These are phyloP conservation scores for Boletus pseudopeckii DNA, from an alignment of 768 basidiomycete species.

Conservation along the genomic window DNA sequence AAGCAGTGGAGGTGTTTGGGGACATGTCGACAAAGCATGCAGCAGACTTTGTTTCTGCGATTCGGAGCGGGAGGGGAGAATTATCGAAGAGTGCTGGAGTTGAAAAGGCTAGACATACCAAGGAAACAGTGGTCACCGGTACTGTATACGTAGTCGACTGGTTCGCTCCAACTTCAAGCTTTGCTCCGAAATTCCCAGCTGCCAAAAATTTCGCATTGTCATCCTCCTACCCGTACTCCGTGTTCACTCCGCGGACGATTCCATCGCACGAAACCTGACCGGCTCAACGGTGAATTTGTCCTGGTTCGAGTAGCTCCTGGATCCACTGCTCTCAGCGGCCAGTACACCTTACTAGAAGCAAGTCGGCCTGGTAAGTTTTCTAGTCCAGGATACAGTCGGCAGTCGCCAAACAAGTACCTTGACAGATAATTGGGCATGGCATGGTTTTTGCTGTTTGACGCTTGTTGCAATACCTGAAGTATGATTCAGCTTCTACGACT, in stretches of 20 bases:
- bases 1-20: constrained; percentile 49
- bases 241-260: background rate
- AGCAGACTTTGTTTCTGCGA: constrained; percentile 54
- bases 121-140: too few relatives aligned
- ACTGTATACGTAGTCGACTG: too few relatives aligned
- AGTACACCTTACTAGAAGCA: background rate
- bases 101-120: constrained; percentile 20
- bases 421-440: background rate
- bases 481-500: background rate
- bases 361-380: background rate
- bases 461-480: background rate
- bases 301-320: background rate
- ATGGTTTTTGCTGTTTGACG: background rate
- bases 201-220: background rate
- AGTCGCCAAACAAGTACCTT: background rate
- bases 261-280: background rate
- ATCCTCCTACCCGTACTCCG: background rate
- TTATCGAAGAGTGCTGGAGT: constrained; percentile 88
- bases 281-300: background rate
- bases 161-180: too few relatives aligned
- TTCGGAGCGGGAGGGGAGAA: constrained; percentile 66
- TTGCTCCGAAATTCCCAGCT: background rate
- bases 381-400: too few relatives aligned
- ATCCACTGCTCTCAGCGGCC: background rate
- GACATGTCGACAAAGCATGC: constrained; percentile 51